A percentile compares a stretch with the other conserved stretches of the same genome.
Evolutionary conservation across 768 basidiomycete genomes (phyloP).

Genomic region (Candolleomyces aberdarensis): DNA sequence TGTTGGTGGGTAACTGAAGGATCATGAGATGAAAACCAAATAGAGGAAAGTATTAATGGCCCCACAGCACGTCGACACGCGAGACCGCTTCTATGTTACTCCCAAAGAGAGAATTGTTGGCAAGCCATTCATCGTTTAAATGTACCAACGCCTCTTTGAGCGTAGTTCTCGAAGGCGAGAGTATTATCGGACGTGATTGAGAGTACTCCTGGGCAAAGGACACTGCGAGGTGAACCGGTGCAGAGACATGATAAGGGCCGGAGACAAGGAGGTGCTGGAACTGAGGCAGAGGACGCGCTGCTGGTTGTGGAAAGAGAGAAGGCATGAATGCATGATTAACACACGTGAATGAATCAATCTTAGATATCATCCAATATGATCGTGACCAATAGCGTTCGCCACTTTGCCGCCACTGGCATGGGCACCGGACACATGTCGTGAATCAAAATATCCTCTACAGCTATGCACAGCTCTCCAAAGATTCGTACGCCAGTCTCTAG

Average conservation of each 20-base stretch:
- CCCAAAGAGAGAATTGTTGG: constrained; percentile 38
- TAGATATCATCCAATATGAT: no score
- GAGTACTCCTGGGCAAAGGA: constrained; percentile 39
- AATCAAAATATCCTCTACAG: neutral
- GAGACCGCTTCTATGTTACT: constrained; percentile 33
- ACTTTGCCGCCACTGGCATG: no score
- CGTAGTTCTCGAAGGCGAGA: constrained; percentile 50
- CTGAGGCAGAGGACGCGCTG: constrained; percentile 43
- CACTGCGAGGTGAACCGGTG: constrained; percentile 64
- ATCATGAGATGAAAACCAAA: constrained; percentile 5
- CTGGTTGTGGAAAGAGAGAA: constrained; percentile 30
- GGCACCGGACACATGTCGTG: no score
- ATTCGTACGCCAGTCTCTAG: neutral
- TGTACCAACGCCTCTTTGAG: constrained; percentile 40
- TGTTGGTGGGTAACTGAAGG: constrained; percentile 59
- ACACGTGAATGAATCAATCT: neutral
- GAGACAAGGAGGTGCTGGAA: constrained; percentile 60
- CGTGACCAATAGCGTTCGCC: no score
- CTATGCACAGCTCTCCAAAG: neutral
- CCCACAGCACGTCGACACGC: constrained; percentile 55
- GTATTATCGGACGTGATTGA: constrained; percentile 38
- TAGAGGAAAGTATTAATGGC: constrained; percentile 3
- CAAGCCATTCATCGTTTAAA: constrained; percentile 57
- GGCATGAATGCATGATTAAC: constrained; percentile 26
- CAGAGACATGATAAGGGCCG: constrained; percentile 63